Conservation (phyloP, 106 monocot genomes). For the Triglochin maritima region DNA sequence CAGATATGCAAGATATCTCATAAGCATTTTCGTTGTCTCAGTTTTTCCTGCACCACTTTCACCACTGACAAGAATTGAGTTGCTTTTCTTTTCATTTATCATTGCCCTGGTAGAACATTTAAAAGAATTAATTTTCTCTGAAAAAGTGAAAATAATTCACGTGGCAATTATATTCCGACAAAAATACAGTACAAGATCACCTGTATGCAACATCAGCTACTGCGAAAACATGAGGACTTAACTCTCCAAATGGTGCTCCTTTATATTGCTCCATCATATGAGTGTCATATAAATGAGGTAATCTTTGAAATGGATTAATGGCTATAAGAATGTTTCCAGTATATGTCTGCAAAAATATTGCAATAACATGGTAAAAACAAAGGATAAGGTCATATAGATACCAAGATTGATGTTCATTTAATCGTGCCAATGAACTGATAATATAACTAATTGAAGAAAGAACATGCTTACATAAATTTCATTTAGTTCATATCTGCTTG, state of each 20-base stretch:
- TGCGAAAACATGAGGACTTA: constrained; percentile 83
- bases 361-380: background rate
- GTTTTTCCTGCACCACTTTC: constrained; percentile 88
- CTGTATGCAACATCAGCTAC: constrained; percentile 79
- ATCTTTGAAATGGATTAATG: constrained; percentile 71
- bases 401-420: background rate
- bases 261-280: constrained; percentile 83
- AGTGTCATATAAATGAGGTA: constrained; percentile 64
- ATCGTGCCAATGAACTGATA: background rate
- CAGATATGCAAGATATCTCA: constrained; percentile 70
- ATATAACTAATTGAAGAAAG: background rate
- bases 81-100: constrained; percentile 74
- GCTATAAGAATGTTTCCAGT: constrained; percentile 83
- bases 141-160: background rate
- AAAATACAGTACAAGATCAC: constrained; percentile 10
- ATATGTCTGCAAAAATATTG: constrained; percentile 42
- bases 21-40: constrained; percentile 87
- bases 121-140: background rate
- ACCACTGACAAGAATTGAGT: constrained; percentile 82
- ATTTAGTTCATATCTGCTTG: constrained; percentile 64
- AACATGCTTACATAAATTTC: constrained; percentile 61
- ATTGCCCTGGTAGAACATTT: constrained; percentile 35
- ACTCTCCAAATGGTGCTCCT: constrained; percentile 66
- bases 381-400: background rate
- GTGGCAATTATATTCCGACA: background rate